phyloP scores from a whole-genome alignment of 2,329 filamentous ascomycete genomes.

The Lecanoromycetidae sp. region DNA sequence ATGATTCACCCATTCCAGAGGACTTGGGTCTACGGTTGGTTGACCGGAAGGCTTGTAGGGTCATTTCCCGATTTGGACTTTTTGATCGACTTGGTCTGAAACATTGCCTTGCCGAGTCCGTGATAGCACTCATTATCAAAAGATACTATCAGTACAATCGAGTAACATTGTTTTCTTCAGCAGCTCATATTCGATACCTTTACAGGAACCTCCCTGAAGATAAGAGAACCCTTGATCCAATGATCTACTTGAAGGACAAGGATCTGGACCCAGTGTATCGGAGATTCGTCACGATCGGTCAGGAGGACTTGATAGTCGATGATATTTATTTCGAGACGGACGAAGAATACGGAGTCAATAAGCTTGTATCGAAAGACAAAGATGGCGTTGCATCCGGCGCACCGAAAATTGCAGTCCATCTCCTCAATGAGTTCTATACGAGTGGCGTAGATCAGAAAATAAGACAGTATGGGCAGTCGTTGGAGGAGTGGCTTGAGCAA shows the following conservation, averaged over 20 bases:
- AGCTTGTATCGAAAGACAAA: not conserved
- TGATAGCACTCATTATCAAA: not conserved
- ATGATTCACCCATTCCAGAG: not conserved
- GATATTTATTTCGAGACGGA: constrained; percentile 6
- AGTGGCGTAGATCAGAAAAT: not conserved
- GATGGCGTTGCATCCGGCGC: not conserved
- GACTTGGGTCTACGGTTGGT: constrained; percentile 3
- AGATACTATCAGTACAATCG: not conserved
- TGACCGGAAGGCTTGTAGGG: not conserved
- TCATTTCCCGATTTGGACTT: not conserved
- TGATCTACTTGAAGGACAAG: not conserved
- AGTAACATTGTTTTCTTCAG: not conserved
- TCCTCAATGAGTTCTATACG: not conserved
- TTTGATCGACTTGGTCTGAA: constrained; percentile 1
- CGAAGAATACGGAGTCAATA: not conserved
- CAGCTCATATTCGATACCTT: constrained; percentile 4
- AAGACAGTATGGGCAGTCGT: not conserved
- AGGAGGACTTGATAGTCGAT: not conserved
- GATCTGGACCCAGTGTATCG: not conserved
- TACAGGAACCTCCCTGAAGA: not conserved
- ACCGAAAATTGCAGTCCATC: not conserved
- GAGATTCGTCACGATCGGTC: not conserved
- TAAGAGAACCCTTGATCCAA: not conserved
- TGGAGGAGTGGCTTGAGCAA: not conserved
- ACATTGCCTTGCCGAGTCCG: not conserved